Evolutionary conservation across 768 basidiomycete species (phyloP), one percentile per base, ranked within the genome.

Genomic region (Leccinum rimulosum): DNA sequence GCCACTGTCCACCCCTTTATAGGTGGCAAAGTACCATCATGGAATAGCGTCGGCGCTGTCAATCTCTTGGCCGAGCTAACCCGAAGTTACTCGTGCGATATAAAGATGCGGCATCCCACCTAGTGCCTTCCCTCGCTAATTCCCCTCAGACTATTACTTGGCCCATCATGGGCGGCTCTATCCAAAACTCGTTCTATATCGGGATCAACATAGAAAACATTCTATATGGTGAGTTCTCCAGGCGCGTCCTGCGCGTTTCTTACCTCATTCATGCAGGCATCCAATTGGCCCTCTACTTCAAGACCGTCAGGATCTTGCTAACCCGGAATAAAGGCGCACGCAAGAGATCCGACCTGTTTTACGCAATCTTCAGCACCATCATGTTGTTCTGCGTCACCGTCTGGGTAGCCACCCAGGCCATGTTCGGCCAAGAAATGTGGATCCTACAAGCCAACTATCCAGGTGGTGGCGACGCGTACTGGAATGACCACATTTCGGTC

Each of bases 391-490:
- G 66, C 19, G 62, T 67, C 66, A 73, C 76, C 0, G 53, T 76
- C 19, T 74, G 70, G 59, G 56, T 74, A 19, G 63, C 61, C 15
- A 55, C 60, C 2, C n/a, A 54, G 2, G 50, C 51, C 3, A 17
- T 72, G 4, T 70, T 75, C 31, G 66, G 70, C 4, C 62, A 74
- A 57, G 54, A 70, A 19, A 71, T 76, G 65, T 80, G 79, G 79
- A 61, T 79, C 15, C 43, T 69, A 1, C 55, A 76, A 15, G 31
- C 61, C 0, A 31, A 67, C n/a, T 75, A 68, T 47, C 74, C 76
- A 12, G 76, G 76, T 0, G 78, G 78, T 2, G 68, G 70, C 15
- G 57, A 61, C 3, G 70, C 61, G 3, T 80, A 77, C 56, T 66
- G 74, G 48, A 50, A 35, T 10, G 45, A 64, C 5, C 43, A 74